A percentile compares a stretch with the other conserved stretches of the same genome.
phyloP scores from a whole-genome alignment of 345 rosid species.

The Reutealis trisperma region DNA sequence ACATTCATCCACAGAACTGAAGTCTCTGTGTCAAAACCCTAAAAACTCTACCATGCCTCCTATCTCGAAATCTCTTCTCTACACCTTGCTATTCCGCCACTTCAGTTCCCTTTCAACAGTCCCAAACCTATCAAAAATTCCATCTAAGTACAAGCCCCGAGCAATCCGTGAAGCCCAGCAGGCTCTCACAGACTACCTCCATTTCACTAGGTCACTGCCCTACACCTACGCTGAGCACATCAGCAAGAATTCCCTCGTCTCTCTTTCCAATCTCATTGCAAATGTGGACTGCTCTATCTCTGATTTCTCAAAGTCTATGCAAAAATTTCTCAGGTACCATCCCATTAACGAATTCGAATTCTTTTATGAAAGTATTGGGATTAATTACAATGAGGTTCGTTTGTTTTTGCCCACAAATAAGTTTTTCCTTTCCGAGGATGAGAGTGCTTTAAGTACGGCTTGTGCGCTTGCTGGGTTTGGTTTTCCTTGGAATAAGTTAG shows the following conservation, averaged over 20 bases:
- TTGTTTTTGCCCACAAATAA: conserved; percentile 47
- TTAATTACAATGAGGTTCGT: conserved; percentile 46
- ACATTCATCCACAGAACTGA: too few relatives aligned
- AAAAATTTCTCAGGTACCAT: conserved; percentile 55
- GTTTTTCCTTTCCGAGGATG: conserved; percentile 64
- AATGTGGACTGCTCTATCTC: conserved; percentile 38
- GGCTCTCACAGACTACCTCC: conserved; percentile 63
- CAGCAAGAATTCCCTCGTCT: conserved; percentile 43
- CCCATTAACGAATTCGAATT: conserved; percentile 80
- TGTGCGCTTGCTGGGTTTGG: conserved; percentile 56
- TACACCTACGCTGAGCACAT: conserved; percentile 61
- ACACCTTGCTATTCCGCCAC: neutral
- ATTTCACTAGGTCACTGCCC: conserved; percentile 50
- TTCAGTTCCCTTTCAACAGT: conserved; percentile 14
- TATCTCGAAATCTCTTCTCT: neutral
- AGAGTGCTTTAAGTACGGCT: conserved; percentile 43
- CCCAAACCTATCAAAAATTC: conserved; percentile 23
- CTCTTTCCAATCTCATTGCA: conserved; percentile 51
- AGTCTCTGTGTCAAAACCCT: too few relatives aligned
- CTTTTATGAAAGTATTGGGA: conserved; percentile 77
- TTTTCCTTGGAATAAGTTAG: conserved; percentile 72
- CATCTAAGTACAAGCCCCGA: conserved; percentile 37
- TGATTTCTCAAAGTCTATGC: conserved; percentile 41
- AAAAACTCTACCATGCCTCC: neutral
- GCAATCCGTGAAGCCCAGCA: conserved; percentile 53